Evolutionary conservation across 345 rosid genomes (phyloP).

Genomic region (Mallotus nudiflorus): DNA sequence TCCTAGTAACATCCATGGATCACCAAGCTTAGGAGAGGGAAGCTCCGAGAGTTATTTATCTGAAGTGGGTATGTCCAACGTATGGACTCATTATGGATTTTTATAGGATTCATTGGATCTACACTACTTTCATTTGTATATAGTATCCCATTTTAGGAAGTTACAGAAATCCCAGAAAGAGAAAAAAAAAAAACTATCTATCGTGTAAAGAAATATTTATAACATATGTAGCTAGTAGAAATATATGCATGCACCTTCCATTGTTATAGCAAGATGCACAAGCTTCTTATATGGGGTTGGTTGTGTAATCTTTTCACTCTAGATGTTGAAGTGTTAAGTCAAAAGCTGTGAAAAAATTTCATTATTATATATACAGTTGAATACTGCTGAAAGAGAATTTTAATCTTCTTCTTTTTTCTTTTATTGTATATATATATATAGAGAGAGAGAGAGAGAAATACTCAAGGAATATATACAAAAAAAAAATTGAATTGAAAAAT

Average conservation of each 20-base stretch:
- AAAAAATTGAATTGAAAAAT: too few species aligned
- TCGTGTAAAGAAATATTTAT: neutral
- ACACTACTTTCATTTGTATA: neutral
- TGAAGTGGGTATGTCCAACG: conserved; percentile 38
- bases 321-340: neutral
- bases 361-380: too few species aligned
- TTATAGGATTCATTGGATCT: neutral
- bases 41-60: conserved; percentile 39
- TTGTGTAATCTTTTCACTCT: neutral
- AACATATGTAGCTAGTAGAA: neutral
- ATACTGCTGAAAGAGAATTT: too few species aligned
- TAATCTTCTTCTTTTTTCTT: too few species aligned
- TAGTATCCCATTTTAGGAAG: neutral
- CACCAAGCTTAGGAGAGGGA: conserved; percentile 44
- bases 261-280: neutral
- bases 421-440: too few species aligned
- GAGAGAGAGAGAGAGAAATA: too few species aligned
- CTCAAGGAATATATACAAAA: too few species aligned
- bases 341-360: too few species aligned
- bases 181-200: neutral
- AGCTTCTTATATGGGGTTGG: too few species aligned
- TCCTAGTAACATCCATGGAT: conserved; percentile 16
- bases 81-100: conserved; percentile 26
- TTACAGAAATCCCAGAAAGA: too few species aligned
- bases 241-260: conserved; percentile 2